Evolutionary conservation across 2,329 filamentous ascomycete genomes (phyloP), one percentile per base, ranked within the genome.

Genomic region (Hypoxylon sp.): DNA sequence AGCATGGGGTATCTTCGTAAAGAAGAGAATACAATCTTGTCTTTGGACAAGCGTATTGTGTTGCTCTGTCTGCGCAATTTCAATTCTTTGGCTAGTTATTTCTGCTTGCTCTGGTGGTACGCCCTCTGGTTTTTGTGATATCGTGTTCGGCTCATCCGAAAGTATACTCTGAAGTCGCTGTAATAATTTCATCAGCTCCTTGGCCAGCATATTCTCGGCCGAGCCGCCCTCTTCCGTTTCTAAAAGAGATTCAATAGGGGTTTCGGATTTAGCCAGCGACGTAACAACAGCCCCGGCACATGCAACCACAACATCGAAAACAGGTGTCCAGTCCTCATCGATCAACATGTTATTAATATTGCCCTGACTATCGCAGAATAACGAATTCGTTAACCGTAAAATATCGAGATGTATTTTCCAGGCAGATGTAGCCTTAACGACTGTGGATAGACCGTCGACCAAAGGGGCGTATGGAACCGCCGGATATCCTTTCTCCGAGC

Each of bases 11-110:
- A 89, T 78, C 16, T 78, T 75, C 20, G 82, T 76, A 55, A 91
- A 84, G 61, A 91, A 87, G 13, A 78, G 73, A 68, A 91, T 81
- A 41, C 89, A 83, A 12, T 81, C 80, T 53, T 86, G 83, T 43
- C 81, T 81, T 50, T 89, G 87, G 4, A 67, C 53, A 17, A 88
- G 82, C 25, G 87, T 79, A 8, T 71, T 67, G 6, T 73, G 71
- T 30, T 77, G 76, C 41, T 76, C 69, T 3, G 67, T 63, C 8
- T 42, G 49, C 13, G 9, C 15, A 19, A n/a, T 16, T 15, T 59
- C 56, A 7, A 9, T 26, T 16, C 38, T 59, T 16, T 45, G 53
- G 23, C 29, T 11, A 37, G 15, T 20, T 12, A 5, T 17, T 7
- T 52, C 49, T 12, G 26, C 25, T 49, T 43, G 45, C 16, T 54